phyloP scores from a whole-genome alignment of 208 protist species.

The Wallacemonas rigidus region DNA sequence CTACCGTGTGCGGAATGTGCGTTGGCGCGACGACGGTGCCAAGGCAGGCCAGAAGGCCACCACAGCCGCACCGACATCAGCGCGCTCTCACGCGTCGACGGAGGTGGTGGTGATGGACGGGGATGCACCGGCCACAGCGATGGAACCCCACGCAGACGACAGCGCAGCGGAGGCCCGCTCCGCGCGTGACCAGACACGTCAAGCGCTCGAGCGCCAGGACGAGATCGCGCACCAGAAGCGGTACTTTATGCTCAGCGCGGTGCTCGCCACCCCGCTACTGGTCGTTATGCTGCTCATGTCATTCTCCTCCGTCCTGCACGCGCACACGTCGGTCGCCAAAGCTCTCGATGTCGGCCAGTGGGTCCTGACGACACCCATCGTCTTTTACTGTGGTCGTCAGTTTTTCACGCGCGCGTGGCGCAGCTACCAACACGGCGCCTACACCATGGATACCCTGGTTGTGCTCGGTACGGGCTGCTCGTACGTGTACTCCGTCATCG shows the following conservation, averaged over 20 bases:
- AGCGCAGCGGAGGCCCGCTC: conserved; percentile 23
- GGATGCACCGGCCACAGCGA: not conserved
- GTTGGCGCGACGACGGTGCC: not conserved
- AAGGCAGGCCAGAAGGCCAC: not conserved
- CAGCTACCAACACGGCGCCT: conserved; percentile 53
- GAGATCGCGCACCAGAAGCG: conserved; percentile 59
- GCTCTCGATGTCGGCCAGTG: conserved; percentile 61
- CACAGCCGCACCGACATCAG: too few species aligned
- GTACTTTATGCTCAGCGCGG: conserved; percentile 45
- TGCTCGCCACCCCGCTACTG: conserved; percentile 67
- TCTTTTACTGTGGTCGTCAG: conserved; percentile 74
- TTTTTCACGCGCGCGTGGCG: conserved; percentile 78
- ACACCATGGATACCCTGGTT: conserved; percentile 92
- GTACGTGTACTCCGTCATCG: conserved; percentile 73
- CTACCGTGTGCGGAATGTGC: conserved; percentile 25
- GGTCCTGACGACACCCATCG: conserved; percentile 73
- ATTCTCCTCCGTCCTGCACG: conserved; percentile 34
- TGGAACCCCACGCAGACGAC: conserved; percentile 12
- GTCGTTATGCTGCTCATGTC: conserved; percentile 74
- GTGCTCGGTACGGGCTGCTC: conserved; percentile 75
- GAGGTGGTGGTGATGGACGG: not conserved
- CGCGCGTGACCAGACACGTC: conserved; percentile 32
- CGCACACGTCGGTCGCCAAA: conserved; percentile 22
- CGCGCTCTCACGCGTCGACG: not conserved
- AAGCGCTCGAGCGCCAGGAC: conserved; percentile 63